These are phyloP conservation scores for Rhynchospora tenuis DNA, from an alignment of 176 grass and related monocot species.

Conservation along the genomic window DNA sequence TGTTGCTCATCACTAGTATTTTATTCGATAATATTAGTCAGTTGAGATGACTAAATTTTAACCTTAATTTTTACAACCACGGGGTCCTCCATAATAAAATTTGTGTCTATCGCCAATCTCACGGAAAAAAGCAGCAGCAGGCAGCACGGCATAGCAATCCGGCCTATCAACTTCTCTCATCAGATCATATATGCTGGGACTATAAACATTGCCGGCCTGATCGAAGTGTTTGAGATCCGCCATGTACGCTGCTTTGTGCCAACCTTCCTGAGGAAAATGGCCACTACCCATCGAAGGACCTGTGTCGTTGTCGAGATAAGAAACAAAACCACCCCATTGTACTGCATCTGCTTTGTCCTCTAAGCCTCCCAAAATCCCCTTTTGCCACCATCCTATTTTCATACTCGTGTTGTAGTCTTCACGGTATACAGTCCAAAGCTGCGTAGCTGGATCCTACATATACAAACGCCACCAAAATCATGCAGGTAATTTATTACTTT, in stretches of 20 bases:
- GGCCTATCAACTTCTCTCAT: background rate
- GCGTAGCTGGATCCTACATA: no score
- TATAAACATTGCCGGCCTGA: background rate
- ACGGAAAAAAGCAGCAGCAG: background rate
- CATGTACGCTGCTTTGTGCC: constrained; percentile 5
- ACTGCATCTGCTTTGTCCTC: background rate
- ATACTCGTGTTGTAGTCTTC: no score
- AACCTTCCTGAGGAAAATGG: background rate
- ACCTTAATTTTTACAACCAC: background rate
- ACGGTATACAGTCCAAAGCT: no score
- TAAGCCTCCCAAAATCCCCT: background rate
- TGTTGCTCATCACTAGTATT: background rate
- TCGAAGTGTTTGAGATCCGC: background rate
- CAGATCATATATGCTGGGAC: background rate
- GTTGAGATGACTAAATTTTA: background rate
- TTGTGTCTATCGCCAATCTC: background rate
- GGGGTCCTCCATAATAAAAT: background rate
- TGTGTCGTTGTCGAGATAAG: background rate
- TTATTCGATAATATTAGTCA: background rate
- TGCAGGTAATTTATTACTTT: no score
- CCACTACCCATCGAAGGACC: constrained; percentile 17
- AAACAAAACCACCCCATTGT: background rate
- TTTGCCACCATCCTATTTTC: background rate
- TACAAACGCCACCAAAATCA: no score
- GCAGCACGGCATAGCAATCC: background rate